Evolutionary conservation across 345 rosid species (phyloP).

Genomic region (Leavenworthia alabamica): DNA sequence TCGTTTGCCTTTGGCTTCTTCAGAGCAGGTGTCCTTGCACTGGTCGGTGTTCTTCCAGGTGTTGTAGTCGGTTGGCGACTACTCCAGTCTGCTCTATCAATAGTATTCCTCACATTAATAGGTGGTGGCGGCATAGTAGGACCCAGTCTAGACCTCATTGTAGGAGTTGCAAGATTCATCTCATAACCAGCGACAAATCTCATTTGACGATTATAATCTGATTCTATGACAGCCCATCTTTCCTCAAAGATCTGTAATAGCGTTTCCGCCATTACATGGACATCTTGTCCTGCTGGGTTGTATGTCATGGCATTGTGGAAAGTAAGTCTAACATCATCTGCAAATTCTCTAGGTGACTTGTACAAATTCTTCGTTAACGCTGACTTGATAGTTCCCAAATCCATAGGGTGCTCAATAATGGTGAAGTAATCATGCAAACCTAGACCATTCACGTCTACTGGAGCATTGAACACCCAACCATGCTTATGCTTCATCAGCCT

Average conservation of each 20-base stretch:
- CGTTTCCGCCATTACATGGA: slow-evolving; percentile 75
- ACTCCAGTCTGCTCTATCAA: slow-evolving; percentile 75
- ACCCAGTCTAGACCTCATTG: slow-evolving; percentile 52
- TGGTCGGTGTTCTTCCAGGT: slow-evolving; percentile 41
- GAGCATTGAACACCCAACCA: slow-evolving; percentile 94
- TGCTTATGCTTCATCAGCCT: slow-evolving; percentile 89
- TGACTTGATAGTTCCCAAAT: slow-evolving; percentile 82
- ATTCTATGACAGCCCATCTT: slow-evolving; percentile 73
- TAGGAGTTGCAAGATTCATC: slow-evolving; percentile 46
- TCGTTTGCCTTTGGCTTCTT: slow-evolving; percentile 98
- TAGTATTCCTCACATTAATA: slow-evolving; percentile 68
- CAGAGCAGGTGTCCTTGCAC: slow-evolving; percentile 70
- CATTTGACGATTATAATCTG: slow-evolving; percentile 67
- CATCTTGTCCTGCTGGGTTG: slow-evolving; percentile 98
- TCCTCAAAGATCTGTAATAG: slow-evolving; percentile 74
- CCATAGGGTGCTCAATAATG: slow-evolving; percentile 90
- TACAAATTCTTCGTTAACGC: slow-evolving; percentile 67
- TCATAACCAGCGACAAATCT: slow-evolving; percentile 52
- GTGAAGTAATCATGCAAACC: slow-evolving; percentile 80
- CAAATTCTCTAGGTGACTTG: slow-evolving; percentile 87
- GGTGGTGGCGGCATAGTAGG: slow-evolving; percentile 52
- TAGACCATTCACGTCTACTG: slow-evolving; percentile 76
- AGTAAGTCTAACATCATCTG: slow-evolving; percentile 98
- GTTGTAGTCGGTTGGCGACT: slow-evolving; percentile 46
- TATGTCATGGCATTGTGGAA: slow-evolving; percentile 91